phyloP scores from a whole-genome alignment of 768 basidiomycete species.

The Pleurotus citrinopileatus region DNA sequence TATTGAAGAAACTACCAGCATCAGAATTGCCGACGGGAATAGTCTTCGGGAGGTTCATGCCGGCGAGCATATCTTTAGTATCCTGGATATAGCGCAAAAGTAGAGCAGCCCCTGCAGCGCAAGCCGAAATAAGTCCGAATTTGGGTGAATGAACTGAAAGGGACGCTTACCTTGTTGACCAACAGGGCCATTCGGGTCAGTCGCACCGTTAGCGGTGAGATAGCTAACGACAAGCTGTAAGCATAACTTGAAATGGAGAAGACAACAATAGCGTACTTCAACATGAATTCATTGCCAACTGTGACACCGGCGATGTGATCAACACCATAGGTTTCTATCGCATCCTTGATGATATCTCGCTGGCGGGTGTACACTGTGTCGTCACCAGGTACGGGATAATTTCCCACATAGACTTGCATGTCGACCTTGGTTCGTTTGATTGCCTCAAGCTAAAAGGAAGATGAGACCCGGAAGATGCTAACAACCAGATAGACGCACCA shows the following conservation, averaged over 20 bases:
- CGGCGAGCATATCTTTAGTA: constrained; percentile 52
- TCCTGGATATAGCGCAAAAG: constrained; percentile 67
- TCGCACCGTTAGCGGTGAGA: constrained; percentile 45
- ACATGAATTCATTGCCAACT: constrained; percentile 90
- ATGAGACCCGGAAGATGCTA: background rate
- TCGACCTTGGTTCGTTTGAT: constrained; percentile 88
- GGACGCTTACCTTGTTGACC: constrained; percentile 38
- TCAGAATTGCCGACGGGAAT: constrained; percentile 80
- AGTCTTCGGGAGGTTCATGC: constrained; percentile 53
- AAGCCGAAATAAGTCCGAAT: background rate
- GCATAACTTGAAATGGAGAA: background rate
- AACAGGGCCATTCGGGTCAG: constrained; percentile 53
- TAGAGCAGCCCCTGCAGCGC: constrained; percentile 48
- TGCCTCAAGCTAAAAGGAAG: constrained; percentile 64
- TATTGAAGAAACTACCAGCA: constrained; percentile 85
- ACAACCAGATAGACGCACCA: constrained; percentile 38
- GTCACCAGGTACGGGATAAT: constrained; percentile 63
- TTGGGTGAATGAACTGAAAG: background rate
- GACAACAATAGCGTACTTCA: constrained; percentile 49
- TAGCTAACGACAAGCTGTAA: constrained; percentile 40
- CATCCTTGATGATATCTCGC: constrained; percentile 58
- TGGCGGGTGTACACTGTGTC: constrained; percentile 75
- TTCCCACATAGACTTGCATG: constrained; percentile 76
- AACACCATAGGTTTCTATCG: constrained; percentile 74
- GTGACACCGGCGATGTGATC: constrained; percentile 77